Percentiles rank a stretch among this genome's conserved stretches.
These are phyloP conservation scores for Pseudovirgaria hyperparasitica DNA, from an alignment of 2,329 filamentous ascomycete genomes.

Conservation along the genomic window DNA sequence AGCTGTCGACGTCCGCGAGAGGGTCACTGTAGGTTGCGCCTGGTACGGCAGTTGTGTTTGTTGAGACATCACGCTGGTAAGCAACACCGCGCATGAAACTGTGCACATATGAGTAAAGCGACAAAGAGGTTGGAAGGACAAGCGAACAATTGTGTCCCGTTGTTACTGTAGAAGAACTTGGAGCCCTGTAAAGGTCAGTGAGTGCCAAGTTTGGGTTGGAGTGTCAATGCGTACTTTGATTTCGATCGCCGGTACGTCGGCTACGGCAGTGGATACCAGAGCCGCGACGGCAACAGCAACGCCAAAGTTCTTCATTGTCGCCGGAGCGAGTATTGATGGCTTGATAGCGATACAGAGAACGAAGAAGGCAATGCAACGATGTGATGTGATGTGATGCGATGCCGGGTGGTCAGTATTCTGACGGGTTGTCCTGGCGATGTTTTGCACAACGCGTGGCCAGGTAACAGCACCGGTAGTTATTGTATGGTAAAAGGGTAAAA, in stretches of 20 bases:
- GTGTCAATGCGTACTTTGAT: slow-evolving; percentile 48
- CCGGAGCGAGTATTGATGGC: too few species aligned
- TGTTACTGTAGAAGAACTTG: slow-evolving; percentile 84
- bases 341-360: too few species aligned
- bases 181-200: slow-evolving; percentile 41
- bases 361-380: too few species aligned
- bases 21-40: slow-evolving; percentile 61
- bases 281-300: slow-evolving; percentile 38
- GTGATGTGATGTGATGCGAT: too few species aligned
- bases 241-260: slow-evolving; percentile 50
- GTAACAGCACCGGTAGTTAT: too few species aligned
- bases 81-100: slow-evolving; percentile 85
- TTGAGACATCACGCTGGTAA: slow-evolving; percentile 55
- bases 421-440: too few species aligned
- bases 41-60: slow-evolving; percentile 39
- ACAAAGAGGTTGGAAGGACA: slow-evolving; percentile 4
- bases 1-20: slow-evolving; percentile 56
- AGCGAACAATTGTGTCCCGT: slow-evolving; percentile 52
- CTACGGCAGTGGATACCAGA: slow-evolving; percentile 37
- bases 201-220: too few species aligned
- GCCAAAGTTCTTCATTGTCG: slow-evolving; percentile 44
- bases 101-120: slow-evolving; percentile 9
- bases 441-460: too few species aligned
- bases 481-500: too few species aligned
- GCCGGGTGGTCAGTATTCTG: too few species aligned